Conservation (phyloP, 2,329 filamentous ascomycete species). For the Aspergillus calidoustus region DNA sequence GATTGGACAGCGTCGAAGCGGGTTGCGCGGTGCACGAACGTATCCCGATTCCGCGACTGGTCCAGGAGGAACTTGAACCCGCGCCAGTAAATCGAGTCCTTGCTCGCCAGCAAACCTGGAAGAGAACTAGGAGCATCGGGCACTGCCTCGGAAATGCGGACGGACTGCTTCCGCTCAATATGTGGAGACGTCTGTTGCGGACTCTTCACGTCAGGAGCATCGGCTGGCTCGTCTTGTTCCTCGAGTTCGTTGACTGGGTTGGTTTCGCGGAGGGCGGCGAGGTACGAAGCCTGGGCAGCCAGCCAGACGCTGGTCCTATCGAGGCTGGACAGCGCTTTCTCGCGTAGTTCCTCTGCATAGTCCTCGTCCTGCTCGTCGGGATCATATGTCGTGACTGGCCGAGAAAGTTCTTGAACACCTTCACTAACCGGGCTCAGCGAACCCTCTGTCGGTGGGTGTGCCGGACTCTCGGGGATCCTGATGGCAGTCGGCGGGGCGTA, state of each 20-base stretch:
- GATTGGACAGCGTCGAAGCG: conserved; percentile 89
- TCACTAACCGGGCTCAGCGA: conserved; percentile 36
- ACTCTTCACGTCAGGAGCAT: conserved; percentile 24
- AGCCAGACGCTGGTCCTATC: conserved; percentile 89
- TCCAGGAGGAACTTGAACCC: conserved; percentile 79
- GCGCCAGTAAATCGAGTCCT: conserved; percentile 83
- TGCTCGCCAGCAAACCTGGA: conserved; percentile 52
- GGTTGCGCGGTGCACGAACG: conserved; percentile 81
- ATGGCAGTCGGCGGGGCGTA: conserved; percentile 46
- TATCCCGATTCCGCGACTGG: conserved; percentile 69
- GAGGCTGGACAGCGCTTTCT: conserved; percentile 72
- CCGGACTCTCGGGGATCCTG: conserved; percentile 51
- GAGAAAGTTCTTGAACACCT: conserved; percentile 57
- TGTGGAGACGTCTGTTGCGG: conserved; percentile 23
- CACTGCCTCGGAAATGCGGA: conserved; percentile 38
- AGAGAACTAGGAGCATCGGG: conserved; percentile 45
- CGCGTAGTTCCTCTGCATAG: conserved; percentile 74
- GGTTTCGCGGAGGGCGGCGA: conserved; percentile 66
- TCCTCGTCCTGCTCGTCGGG: conserved; percentile 69
- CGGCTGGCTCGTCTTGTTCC: conserved; percentile 27
- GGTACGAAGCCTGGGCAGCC: conserved; percentile 76
- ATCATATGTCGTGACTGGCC: conserved; percentile 65
- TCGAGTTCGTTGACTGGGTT: conserved; percentile 54
- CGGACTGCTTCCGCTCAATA: conserved; percentile 32
- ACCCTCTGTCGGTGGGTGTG: conserved; percentile 29